Evolutionary conservation across 176 grass and related monocot species (phyloP).

Genomic region (Phyllostachys edulis): DNA sequence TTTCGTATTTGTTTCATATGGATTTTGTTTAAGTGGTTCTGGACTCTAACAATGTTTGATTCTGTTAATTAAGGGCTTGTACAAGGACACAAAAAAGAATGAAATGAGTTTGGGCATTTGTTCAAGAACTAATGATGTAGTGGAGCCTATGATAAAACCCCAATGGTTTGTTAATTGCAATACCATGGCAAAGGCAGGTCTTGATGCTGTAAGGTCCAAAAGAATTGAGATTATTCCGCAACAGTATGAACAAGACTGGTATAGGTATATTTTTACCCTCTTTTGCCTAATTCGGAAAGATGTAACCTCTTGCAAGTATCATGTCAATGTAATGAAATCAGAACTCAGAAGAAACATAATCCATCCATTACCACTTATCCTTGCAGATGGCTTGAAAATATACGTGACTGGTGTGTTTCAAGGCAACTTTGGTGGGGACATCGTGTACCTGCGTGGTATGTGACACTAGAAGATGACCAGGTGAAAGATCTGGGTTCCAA

Average conservation of each 20-base stretch:
- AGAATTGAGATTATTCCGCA: constrained; percentile 92
- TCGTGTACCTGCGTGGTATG: constrained; percentile 82
- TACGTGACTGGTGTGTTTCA: constrained; percentile 94
- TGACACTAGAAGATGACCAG: constrained; percentile 64
- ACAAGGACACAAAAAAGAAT: constrained; percentile 82
- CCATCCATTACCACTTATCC: constrained; percentile 16
- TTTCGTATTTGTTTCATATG: neutral
- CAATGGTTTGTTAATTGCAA: constrained; percentile 91
- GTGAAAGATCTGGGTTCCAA: constrained; percentile 60
- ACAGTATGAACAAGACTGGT: constrained; percentile 94
- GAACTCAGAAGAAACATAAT: neutral
- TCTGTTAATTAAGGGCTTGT: constrained; percentile 56
- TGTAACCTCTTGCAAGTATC: neutral
- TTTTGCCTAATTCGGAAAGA: neutral
- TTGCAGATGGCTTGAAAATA: constrained; percentile 86
- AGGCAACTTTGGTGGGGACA: constrained; percentile 98
- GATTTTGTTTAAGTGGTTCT: constrained; percentile 3
- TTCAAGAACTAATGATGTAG: constrained; percentile 84
- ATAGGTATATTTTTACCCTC: constrained; percentile 52
- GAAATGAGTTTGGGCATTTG: constrained; percentile 93
- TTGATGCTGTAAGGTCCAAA: constrained; percentile 78
- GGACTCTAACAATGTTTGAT: constrained; percentile 31
- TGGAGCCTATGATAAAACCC: constrained; percentile 84
- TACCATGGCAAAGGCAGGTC: constrained; percentile 72
- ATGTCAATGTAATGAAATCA: neutral